These are phyloP conservation scores for Rheum nobile DNA, from an alignment of 148 eudicot genomes.

Conservation along the genomic window DNA sequence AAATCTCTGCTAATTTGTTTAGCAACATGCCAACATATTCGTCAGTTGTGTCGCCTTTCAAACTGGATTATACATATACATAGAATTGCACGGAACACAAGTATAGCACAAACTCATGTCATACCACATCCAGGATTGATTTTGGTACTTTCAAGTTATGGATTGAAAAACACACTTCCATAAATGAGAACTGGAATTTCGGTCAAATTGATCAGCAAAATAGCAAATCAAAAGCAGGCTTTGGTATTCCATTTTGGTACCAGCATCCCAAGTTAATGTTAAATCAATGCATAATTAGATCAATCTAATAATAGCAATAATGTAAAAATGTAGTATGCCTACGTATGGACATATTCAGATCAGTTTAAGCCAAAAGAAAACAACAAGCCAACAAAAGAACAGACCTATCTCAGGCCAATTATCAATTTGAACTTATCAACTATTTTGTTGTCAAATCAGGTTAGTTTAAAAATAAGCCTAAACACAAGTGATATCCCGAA, in stretches of 20 bases:
- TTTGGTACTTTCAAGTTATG: neutral
- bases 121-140: neutral
- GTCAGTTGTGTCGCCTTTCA: neutral
- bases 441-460: too few species aligned
- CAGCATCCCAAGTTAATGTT: too few species aligned
- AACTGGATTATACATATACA: neutral
- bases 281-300: neutral
- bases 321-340: neutral
- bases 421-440: too few species aligned
- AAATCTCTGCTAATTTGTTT: constrained; percentile 54
- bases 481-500: neutral
- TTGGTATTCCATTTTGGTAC: neutral
- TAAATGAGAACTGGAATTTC: neutral
- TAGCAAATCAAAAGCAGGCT: neutral
- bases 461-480: too few species aligned
- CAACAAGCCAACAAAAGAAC: too few species aligned
- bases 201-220: neutral
- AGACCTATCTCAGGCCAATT: too few species aligned
- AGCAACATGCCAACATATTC: neutral
- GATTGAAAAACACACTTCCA: neutral
- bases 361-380: too few species aligned
- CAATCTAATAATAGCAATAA: neutral
- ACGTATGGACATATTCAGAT: too few species aligned
- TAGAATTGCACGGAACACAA: neutral
- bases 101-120: neutral